A percentile compares a stretch with the other conserved stretches of the same genome.
Conservation (phyloP, 441 rosid genomes). For the Aquilaria agallochum region DNA sequence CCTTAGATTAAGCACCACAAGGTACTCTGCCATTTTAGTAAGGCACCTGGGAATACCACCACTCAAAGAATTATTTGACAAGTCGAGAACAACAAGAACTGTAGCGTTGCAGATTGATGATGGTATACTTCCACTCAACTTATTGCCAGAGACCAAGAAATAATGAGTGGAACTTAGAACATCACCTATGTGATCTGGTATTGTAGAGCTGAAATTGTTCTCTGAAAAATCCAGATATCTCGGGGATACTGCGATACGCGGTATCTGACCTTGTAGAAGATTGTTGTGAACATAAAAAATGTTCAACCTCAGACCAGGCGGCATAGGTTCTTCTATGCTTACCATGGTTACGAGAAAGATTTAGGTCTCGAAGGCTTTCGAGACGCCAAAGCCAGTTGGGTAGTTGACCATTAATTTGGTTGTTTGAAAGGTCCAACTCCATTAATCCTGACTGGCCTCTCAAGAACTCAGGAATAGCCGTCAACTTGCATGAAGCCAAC, state of each 20-base stretch:
- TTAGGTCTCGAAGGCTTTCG: fast-evolving
- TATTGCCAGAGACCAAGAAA: constrained; percentile 36
- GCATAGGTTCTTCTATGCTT: constrained; percentile 5
- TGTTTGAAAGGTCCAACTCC: constrained; percentile 35
- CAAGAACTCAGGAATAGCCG: constrained; percentile 20
- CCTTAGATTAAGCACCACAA: constrained; percentile 20
- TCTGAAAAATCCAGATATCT: constrained; percentile 25
- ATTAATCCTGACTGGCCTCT: not conserved
- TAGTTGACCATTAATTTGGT: constrained; percentile 28
- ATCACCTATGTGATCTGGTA: constrained; percentile 19
- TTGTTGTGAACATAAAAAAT: constrained; percentile 15
- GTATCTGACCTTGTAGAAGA: constrained; percentile 11
- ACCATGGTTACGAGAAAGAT: constrained; percentile 34
- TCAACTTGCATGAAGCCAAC: constrained; percentile 37
- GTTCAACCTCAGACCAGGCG: no score
- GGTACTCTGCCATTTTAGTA: not conserved
- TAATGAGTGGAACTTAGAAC: not conserved
- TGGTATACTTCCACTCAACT: constrained; percentile 22
- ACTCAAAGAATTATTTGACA: constrained; percentile 18
- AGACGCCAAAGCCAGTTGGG: constrained; percentile 45
- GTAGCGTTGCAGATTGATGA: constrained; percentile 15
- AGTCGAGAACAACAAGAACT: constrained; percentile 32
- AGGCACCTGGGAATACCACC: constrained; percentile 24
- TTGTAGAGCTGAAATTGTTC: constrained; percentile 18
- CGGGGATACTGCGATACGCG: not conserved